Evolutionary conservation across 2,329 filamentous ascomycete species (phyloP).

Genomic region (Calonectria pseudoreteaudii): DNA sequence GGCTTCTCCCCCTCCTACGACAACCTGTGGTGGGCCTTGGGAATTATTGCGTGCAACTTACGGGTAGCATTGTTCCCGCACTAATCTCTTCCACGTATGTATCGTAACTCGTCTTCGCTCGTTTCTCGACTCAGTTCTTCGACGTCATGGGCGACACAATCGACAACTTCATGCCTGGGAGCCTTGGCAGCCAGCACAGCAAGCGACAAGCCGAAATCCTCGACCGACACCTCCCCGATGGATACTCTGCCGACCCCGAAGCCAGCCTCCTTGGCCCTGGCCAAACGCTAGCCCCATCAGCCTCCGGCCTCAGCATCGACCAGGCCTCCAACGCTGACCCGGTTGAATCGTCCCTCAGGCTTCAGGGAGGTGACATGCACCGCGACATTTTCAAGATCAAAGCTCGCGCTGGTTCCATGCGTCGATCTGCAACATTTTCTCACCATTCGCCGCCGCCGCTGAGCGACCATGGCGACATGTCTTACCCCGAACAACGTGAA

Average conservation of each 20-base stretch:
- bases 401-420: conserved; percentile 61
- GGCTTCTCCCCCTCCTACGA: neutral
- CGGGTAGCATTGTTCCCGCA: neutral
- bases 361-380: conserved; percentile 84
- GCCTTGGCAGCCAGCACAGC: conserved; percentile 42
- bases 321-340: conserved; percentile 52
- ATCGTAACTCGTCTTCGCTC: neutral
- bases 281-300: conserved; percentile 26
- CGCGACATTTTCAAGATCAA: conserved; percentile 82
- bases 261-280: conserved; percentile 44
- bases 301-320: conserved; percentile 31
- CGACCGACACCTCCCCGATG: conserved; percentile 52
- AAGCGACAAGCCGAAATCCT: conserved; percentile 51
- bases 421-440: conserved; percentile 77
- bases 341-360: conserved; percentile 72
- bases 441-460: conserved; percentile 55
- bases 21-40: neutral
- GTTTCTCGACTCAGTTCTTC: neutral
- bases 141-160: conserved; percentile 43
- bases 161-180: conserved; percentile 38
- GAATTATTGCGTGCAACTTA: neutral
- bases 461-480: conserved; percentile 44
- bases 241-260: conserved; percentile 54
- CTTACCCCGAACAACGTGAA: conserved; percentile 54
- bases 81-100: neutral